These are phyloP conservation scores for Aristolochia contorta DNA, from an alignment of 164 flowering plant genomes.

Conservation along the genomic window DNA sequence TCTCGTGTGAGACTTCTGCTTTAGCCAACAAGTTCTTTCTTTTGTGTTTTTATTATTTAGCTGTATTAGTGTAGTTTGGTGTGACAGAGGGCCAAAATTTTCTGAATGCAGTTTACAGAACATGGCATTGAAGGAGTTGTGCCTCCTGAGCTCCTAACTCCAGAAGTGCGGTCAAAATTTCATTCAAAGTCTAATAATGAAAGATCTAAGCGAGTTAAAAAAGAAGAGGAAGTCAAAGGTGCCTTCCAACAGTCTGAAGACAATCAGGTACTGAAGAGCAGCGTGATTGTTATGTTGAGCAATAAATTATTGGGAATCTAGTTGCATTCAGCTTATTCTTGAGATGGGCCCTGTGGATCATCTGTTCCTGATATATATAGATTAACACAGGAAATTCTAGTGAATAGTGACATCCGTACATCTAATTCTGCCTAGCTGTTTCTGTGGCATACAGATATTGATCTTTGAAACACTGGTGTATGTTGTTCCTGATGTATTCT, in stretches of 20 bases:
- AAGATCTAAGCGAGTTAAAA: slow-evolving; percentile 77
- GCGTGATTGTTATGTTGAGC: too few relatives aligned
- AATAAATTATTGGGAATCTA: too few relatives aligned
- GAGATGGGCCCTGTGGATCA: too few relatives aligned
- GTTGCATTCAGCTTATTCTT: too few relatives aligned
- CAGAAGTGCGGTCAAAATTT: slow-evolving; percentile 68
- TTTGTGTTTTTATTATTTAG: background rate
- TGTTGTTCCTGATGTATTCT: slow-evolving; percentile 2
- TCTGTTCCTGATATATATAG: too few relatives aligned
- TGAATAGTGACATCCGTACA: too few relatives aligned
- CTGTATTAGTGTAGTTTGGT: background rate
- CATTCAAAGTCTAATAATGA: slow-evolving; percentile 62
- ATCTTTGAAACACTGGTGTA: background rate
- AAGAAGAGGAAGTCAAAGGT: slow-evolving; percentile 66
- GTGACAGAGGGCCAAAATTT: background rate
- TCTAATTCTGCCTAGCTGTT: too few relatives aligned
- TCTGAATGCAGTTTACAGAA: slow-evolving; percentile 72
- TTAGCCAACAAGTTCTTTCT: background rate
- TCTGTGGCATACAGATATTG: background rate
- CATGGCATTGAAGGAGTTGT: slow-evolving; percentile 93
- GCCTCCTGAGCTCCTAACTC: slow-evolving; percentile 79
- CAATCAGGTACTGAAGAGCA: slow-evolving; percentile 44
- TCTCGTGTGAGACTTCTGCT: slow-evolving; percentile 48
- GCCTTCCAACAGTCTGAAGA: slow-evolving; percentile 49
- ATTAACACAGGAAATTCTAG: too few relatives aligned